These are phyloP conservation scores for Clarireedia monteithiana DNA, from an alignment of 2,329 filamentous ascomycete species.

Conservation along the genomic window DNA sequence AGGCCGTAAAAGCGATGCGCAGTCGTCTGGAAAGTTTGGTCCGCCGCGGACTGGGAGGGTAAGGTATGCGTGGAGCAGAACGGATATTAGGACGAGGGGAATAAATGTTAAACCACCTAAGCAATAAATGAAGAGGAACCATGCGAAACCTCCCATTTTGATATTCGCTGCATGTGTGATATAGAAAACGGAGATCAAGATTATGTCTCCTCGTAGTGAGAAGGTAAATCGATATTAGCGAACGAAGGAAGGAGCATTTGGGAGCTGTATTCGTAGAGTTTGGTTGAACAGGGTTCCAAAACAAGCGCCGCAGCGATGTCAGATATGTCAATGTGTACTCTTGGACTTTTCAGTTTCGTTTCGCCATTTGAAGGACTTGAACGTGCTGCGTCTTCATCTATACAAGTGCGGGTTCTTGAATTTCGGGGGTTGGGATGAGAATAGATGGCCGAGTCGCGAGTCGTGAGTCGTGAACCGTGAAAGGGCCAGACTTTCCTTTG, in stretches of 20 bases:
- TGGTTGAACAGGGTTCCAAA: background rate
- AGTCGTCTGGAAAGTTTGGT: constrained; percentile 28
- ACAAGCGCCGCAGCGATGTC: constrained; percentile 1
- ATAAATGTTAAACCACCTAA: constrained; percentile 84
- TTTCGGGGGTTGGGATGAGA: too few relatives aligned
- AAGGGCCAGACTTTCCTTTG: too few relatives aligned
- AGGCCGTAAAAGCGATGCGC: constrained; percentile 42
- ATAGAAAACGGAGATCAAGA: background rate
- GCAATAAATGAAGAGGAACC: constrained; percentile 69
- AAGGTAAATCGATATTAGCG: background rate
- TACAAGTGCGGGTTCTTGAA: too few relatives aligned
- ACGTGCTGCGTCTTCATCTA: too few relatives aligned
- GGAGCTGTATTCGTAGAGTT: background rate
- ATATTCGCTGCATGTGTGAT: constrained; percentile 9
- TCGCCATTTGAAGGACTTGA: too few relatives aligned
- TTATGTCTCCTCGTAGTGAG: background rate
- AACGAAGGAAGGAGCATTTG: background rate
- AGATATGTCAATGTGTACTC: background rate
- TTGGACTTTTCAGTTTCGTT: too few relatives aligned
- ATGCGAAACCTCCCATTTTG: constrained; percentile 25
- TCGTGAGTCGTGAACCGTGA: too few relatives aligned
- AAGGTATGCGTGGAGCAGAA: constrained; percentile 61
- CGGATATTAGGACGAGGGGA: constrained; percentile 55
- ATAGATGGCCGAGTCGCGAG: too few relatives aligned
- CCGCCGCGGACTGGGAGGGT: constrained; percentile 51